phyloP scores from a whole-genome alignment of 805 yeast species.

The Metahyphopichia silvanorum region DNA sequence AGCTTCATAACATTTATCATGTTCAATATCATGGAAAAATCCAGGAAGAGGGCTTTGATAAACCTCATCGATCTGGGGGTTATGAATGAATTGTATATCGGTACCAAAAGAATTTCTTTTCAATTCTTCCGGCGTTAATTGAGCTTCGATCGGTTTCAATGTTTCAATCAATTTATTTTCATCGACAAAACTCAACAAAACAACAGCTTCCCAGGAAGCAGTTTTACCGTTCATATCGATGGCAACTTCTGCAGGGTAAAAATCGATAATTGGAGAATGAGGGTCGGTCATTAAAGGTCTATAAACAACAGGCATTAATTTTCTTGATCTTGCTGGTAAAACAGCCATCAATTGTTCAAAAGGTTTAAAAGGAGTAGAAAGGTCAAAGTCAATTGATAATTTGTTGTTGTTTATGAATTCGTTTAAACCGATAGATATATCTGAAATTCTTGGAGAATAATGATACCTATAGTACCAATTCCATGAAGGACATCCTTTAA shows the following conservation, averaged over 20 bases:
- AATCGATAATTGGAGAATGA: slow-evolving; percentile 82
- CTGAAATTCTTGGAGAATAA: slow-evolving; percentile 93
- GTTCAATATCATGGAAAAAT: slow-evolving; percentile 72
- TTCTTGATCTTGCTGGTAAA: slow-evolving; percentile 85
- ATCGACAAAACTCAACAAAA: slow-evolving; percentile 87
- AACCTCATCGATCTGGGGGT: slow-evolving; percentile 67
- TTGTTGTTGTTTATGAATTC: slow-evolving; percentile 35
- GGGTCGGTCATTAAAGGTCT: slow-evolving; percentile 84
- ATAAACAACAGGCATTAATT: slow-evolving; percentile 72
- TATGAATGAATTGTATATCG: slow-evolving; percentile 65
- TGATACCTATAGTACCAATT: slow-evolving; percentile 90
- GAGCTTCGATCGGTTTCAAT: slow-evolving; percentile 60
- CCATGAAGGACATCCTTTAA: slow-evolving; percentile 92
- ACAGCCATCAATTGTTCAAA: slow-evolving; percentile 98
- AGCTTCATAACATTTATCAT: slow-evolving; percentile 72
- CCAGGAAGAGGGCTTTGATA: slow-evolving; percentile 77
- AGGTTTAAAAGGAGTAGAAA: slow-evolving; percentile 82
- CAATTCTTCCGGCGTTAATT: slow-evolving; percentile 66
- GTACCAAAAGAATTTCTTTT: slow-evolving; percentile 72
- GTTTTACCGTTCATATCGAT: slow-evolving; percentile 92
- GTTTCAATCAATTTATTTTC: slow-evolving; percentile 70
- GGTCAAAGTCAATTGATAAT: slow-evolving; percentile 50
- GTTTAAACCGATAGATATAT: slow-evolving; percentile 69
- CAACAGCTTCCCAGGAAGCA: slow-evolving; percentile 98
- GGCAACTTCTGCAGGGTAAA: slow-evolving; percentile 85